Evolutionary conservation across 306 rosid genomes (phyloP), one percentile per base, ranked within the genome.

Genomic region (Morella rubra): DNA sequence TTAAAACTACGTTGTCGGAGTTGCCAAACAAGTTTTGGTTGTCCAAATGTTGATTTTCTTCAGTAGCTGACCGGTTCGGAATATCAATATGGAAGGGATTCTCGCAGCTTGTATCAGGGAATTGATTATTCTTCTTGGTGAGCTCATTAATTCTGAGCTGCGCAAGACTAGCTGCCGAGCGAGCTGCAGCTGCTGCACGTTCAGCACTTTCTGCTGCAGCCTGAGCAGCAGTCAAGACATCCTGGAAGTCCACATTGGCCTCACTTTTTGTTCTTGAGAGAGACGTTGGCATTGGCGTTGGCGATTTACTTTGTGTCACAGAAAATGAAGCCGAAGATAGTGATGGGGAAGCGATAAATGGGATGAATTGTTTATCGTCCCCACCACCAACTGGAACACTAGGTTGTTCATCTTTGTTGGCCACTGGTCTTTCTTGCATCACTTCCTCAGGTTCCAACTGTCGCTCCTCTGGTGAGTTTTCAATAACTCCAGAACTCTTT

Each of bases 181-280:
- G 96, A 81, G 99, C 99, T 3, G 98, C 92, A 22, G 92, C 89
- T 0, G 98, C 97, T 11, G 98, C 98, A 37, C 88, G 87, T 80
- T 95, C 97, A 22, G 98, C 98, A 16, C 90, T 75, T 73, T 95
- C 97, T 11, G 97, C 97, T 70, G 99, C 99, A 79, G 87, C 85
- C 81, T 95, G 93, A 71, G 99, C 99, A 49, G 99, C 97, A 73
- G 93, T 93, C 82, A 95, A 65, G 70, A 95, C 97, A 75, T 95
- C 98, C 81, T 92, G 91, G 52, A 95, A 77, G 85, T 95, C 87
- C 69, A 87, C 83, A 56, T 82, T 71, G 53, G 73, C 80, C 46
- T 84, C 96, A 13, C 89, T 64, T 76, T 79, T 86, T 61, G 76
- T 59, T 71, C 88, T 90, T 69, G 90, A 80, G 65, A 80, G 81